Percentiles rank a stretch among this genome's conserved stretches.
Conservation (phyloP, 2,329 filamentous ascomycete genomes). For the Xylaria sp. region DNA sequence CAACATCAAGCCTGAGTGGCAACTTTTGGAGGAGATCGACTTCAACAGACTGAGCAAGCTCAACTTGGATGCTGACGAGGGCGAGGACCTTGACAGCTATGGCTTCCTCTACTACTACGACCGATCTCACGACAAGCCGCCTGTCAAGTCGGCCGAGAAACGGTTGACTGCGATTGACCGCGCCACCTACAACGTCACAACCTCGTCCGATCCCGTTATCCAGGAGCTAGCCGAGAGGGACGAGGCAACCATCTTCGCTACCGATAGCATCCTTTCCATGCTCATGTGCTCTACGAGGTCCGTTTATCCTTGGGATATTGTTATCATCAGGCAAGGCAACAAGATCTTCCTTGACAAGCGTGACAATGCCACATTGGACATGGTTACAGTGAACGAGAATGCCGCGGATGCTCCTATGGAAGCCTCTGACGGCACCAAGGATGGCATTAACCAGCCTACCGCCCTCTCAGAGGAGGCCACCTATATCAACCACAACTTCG, state of each 20-base stretch:
- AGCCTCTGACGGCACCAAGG: slow-evolving; percentile 90
- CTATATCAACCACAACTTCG: slow-evolving; percentile 99
- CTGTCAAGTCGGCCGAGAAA: slow-evolving; percentile 87
- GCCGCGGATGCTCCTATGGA: slow-evolving; percentile 94
- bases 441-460: slow-evolving; percentile 91
- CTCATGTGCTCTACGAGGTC: slow-evolving; percentile 98
- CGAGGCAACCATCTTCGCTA: slow-evolving; percentile 96
- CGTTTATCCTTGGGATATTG: slow-evolving; percentile 98
- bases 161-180: slow-evolving; percentile 91
- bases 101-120: slow-evolving; percentile 99
- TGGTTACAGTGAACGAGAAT: slow-evolving; percentile 99
- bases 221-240: slow-evolving; percentile 96
- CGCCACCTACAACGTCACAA: slow-evolving; percentile 97
- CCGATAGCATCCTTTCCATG: slow-evolving; percentile 97
- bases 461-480: slow-evolving; percentile 97
- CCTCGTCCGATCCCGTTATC: slow-evolving; percentile 94
- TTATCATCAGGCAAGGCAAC: slow-evolving; percentile 91
- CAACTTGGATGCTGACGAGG: slow-evolving; percentile 93
- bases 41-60: slow-evolving; percentile 95
- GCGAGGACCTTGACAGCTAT: slow-evolving; percentile 94
- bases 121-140: slow-evolving; percentile 91
- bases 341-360: slow-evolving; percentile 99
- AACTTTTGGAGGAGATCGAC: slow-evolving; percentile 97
- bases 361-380: slow-evolving; percentile 91
- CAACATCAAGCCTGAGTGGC: slow-evolving; percentile 96